Conservation (phyloP, 306 rosid genomes). For the Acmispon strigosus region DNA sequence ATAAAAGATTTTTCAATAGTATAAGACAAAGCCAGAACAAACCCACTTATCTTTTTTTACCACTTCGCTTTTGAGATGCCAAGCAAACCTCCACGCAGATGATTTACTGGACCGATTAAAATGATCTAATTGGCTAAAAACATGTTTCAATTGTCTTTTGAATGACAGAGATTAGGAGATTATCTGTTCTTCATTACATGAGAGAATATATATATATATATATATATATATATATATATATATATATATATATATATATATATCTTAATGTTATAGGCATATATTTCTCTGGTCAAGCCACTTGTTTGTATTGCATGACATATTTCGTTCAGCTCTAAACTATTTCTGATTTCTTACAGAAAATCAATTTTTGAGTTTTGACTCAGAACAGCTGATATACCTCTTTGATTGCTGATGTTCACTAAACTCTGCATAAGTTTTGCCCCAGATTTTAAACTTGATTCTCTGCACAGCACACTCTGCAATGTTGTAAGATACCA, state of each 20-base stretch:
- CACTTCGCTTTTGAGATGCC: background rate
- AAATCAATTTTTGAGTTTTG: too few species aligned
- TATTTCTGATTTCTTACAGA: conserved; percentile 4
- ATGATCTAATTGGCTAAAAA: conserved; percentile 16
- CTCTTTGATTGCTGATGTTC: conserved; percentile 51
- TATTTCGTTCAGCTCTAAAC: conserved; percentile 16
- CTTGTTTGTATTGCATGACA: background rate
- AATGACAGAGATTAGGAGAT: background rate
- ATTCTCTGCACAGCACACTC: conserved; percentile 64
- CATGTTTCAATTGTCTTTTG: background rate
- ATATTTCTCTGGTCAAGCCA: conserved; percentile 18
- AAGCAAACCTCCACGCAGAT: background rate
- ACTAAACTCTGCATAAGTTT: conserved; percentile 49
- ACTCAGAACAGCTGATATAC: conserved; percentile 34
- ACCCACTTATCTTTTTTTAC: conserved; percentile 16
- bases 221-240: too few species aligned
- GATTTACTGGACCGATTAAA: background rate
- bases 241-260: background rate
- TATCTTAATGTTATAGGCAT: background rate
- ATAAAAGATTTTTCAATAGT: background rate
- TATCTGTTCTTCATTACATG: background rate
- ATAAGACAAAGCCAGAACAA: conserved; percentile 8
- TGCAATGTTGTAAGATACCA: conserved; percentile 45
- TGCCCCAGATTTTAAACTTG: conserved; percentile 51
- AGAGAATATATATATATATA: too few species aligned